Evolutionary conservation across 495 filamentous ascomycete species (phyloP), one percentile per base, ranked within the genome.

Genomic region (Annulohypoxylon moriforme): DNA sequence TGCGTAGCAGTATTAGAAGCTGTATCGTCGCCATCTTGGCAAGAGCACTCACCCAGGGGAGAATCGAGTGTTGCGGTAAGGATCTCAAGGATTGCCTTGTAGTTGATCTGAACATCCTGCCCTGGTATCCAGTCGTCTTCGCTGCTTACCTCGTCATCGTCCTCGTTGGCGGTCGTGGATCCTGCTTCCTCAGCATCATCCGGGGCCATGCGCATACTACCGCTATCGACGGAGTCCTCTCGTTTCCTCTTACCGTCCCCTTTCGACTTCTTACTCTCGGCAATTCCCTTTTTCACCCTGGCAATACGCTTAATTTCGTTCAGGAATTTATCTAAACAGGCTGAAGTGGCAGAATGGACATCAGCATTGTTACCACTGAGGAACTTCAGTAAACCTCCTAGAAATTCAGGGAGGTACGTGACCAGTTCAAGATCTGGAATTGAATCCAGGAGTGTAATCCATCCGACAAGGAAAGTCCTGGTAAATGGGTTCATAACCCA

Each of bases 351-450:
- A 50, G 94, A 92, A 73, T 97, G 93, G 20, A 99, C 96, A 77
- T 99, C 96, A 64, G 89, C 87, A 78, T 96, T 97, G 3, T 91
- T 89, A 68, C 97, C 94, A 62, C 93, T 94, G 24, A 99, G 87
- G 72, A 98, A 99, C 62, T 91, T 93, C 76, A 98, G 90, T 55
- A 99, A 84, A 0, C 96, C 96, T 16, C 88, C 93, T 5, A 99
- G 83, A 69, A 98, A 98, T 52, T 94, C 94, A 7, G 96, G 96
- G 38, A 99, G 84, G 77, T 93, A 96, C 9, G 90, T 90, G 22
- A 99, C 95, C 3, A 99, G 89, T 80, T 99, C 96, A 46, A 99
- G 83, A 74, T 99, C 96, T 0, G 96, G 96, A 55, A 99, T 98
- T 8, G 95, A 97, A 79, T 99, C 96, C 24, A 99, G 83, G 9